A percentile compares a stretch with the other conserved stretches of the same genome.
These are phyloP conservation scores for Fusarium denticulatum DNA, from an alignment of 2,329 filamentous ascomycete genomes.

Conservation along the genomic window DNA sequence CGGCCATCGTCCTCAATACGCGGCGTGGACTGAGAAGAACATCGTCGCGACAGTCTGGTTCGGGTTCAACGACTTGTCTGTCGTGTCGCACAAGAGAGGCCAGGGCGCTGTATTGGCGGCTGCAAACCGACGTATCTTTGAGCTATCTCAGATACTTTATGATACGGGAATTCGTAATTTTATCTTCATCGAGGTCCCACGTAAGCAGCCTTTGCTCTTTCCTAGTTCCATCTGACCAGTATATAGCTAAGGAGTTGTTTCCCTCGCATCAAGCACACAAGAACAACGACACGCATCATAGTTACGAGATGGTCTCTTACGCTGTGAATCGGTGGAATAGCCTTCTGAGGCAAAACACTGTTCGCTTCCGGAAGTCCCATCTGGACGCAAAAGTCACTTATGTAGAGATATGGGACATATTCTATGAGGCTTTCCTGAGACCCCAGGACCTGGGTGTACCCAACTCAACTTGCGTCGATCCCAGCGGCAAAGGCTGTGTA, in stretches of 20 bases:
- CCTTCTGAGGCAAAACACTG: background rate
- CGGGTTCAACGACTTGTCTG: background rate
- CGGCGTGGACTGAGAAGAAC: background rate
- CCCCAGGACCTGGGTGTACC: background rate
- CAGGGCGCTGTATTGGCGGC: background rate
- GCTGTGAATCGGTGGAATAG: background rate
- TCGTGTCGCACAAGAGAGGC: background rate
- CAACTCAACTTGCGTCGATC: background rate
- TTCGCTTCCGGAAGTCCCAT: background rate
- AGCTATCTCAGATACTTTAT: background rate
- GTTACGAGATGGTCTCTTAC: background rate
- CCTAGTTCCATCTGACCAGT: background rate
- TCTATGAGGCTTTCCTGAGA: background rate
- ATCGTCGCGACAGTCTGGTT: conserved; percentile 1
- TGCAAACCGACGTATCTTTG: background rate
- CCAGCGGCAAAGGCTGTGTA: background rate
- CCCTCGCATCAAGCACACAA: background rate
- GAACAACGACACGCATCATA: background rate
- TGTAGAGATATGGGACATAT: conserved; percentile 5
- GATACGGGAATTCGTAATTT: background rate
- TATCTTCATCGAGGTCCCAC: background rate
- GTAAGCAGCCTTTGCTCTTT: background rate
- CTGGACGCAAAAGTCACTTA: background rate
- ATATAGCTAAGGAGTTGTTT: background rate
- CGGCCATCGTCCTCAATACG: background rate